These are phyloP conservation scores for Penicillium diatomitis DNA, from an alignment of 495 filamentous ascomycete genomes.

Conservation along the genomic window DNA sequence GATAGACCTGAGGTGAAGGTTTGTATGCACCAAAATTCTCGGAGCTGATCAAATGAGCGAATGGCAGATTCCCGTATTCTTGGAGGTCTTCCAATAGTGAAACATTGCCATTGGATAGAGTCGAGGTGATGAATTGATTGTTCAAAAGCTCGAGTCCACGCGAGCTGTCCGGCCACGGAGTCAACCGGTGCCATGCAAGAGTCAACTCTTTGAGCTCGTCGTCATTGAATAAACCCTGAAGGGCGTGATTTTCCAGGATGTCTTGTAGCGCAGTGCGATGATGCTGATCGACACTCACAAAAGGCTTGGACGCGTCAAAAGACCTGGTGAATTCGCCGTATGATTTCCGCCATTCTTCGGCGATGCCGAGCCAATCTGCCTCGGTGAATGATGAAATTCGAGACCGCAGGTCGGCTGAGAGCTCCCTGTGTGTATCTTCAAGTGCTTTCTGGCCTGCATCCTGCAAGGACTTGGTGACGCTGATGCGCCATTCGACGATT, in stretches of 20 bases:
- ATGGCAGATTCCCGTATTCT: constrained; percentile 47
- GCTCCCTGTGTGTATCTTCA: constrained; percentile 31
- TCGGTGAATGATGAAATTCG: constrained; percentile 41
- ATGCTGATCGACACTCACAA: constrained; percentile 58
- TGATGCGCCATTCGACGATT: constrained; percentile 61
- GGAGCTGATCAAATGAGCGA: constrained; percentile 50
- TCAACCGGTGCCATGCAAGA: constrained; percentile 60
- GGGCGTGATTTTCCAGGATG: constrained; percentile 44
- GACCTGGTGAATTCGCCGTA: constrained; percentile 53
- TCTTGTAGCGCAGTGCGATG: constrained; percentile 51
- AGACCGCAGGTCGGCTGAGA: constrained; percentile 36
- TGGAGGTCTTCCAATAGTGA: constrained; percentile 56
- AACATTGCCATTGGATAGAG: constrained; percentile 67
- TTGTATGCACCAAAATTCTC: constrained; percentile 75
- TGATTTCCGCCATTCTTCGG: constrained; percentile 56
- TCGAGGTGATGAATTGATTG: constrained; percentile 46
- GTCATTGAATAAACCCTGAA: constrained; percentile 50
- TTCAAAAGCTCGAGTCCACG: constrained; percentile 48
- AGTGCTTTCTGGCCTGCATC: constrained; percentile 28
- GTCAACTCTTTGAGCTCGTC: constrained; percentile 48
- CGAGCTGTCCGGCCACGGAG: constrained; percentile 58
- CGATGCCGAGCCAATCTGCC: constrained; percentile 51
- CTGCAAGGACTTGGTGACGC: constrained; percentile 45
- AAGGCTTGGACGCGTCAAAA: constrained; percentile 35
- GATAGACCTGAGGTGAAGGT: constrained; percentile 58